Evolutionary conservation across 179 eudicot species (phyloP), one percentile per base, ranked within the genome.

Genomic region (Spinacia oleracea): DNA sequence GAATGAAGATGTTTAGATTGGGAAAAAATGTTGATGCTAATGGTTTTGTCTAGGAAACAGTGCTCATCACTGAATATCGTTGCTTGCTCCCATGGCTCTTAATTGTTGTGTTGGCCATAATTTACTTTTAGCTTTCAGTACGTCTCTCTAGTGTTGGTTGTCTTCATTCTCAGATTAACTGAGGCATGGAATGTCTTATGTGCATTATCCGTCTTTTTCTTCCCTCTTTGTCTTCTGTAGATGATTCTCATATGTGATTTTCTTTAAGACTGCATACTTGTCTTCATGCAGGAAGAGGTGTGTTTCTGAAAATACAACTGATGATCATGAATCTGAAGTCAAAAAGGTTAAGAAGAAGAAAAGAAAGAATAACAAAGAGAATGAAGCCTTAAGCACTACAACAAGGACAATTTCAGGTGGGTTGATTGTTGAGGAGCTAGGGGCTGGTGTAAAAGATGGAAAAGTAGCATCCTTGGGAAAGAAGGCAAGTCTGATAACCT

Each of bases 391-490:
- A 72, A 78, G 45, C 42, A 18, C 71, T 72, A 11, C 31, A 12
- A 64, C n/a, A n/a, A n/a, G n/a, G n/a, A n/a, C n/a, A n/a, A n/a
- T n/a, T n/a, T n/a, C n/a, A n/a, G n/a, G n/a, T n/a, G n/a, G n/a
- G n/a, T n/a, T n/a, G n/a, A n/a, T n/a, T n/a, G n/a, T n/a, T n/a
- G n/a, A n/a, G n/a, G n/a, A n/a, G n/a, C n/a, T n/a, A n/a, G n/a
- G n/a, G 75, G 68, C 65, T 74, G 93, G 97, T 55, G 81, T 79
- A n/a, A 78, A 80, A 50, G 88, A 89, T 77, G 98, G 90, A 83
- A 92, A 87, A 84, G 78, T 86, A 51, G 97, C 96, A 32, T 77
- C 86, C 76, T 79, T 76, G 1, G 98, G 98, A 58, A 90, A 81
- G 74, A 92, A 89, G 97, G 98, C 74, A 84, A 82, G 82, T 75